Conservation (phyloP, 306 rosid species). For the Sophora flavescens region DNA sequence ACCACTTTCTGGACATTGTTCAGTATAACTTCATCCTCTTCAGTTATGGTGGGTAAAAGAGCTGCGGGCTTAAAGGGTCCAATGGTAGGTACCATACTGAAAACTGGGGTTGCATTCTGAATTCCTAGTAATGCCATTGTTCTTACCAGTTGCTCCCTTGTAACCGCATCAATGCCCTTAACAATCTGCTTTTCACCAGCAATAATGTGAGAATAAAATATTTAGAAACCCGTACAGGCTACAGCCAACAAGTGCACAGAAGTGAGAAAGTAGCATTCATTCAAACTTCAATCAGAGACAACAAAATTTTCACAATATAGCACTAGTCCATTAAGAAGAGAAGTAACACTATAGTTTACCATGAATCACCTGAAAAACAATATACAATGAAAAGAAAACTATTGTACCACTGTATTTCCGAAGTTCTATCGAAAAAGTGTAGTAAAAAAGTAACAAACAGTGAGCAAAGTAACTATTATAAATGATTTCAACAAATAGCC, state of each 20-base stretch:
- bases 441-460: not conserved
- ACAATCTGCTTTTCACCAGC: constrained; percentile 71
- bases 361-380: not conserved
- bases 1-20: constrained; percentile 89
- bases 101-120: constrained; percentile 79
- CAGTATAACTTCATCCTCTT: constrained; percentile 89
- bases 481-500: too few relatives aligned
- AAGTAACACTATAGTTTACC: not conserved
- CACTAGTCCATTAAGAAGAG: not conserved
- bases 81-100: constrained; percentile 85
- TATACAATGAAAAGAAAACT: not conserved
- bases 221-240: constrained; percentile 33
- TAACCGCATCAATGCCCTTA: constrained; percentile 93
- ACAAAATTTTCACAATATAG: constrained; percentile 5
- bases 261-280: not conserved
- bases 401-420: not conserved
- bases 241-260: constrained; percentile 34
- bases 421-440: not conserved
- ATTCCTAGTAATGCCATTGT: constrained; percentile 75
- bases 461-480: not conserved
- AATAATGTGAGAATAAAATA: constrained; percentile 34
- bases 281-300: not conserved
- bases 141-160: constrained; percentile 93
- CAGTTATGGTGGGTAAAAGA: constrained; percentile 80
- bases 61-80: constrained; percentile 84